These are phyloP conservation scores for Chimonanthus praecox DNA, from an alignment of 164 flowering plant genomes.

Conservation along the genomic window DNA sequence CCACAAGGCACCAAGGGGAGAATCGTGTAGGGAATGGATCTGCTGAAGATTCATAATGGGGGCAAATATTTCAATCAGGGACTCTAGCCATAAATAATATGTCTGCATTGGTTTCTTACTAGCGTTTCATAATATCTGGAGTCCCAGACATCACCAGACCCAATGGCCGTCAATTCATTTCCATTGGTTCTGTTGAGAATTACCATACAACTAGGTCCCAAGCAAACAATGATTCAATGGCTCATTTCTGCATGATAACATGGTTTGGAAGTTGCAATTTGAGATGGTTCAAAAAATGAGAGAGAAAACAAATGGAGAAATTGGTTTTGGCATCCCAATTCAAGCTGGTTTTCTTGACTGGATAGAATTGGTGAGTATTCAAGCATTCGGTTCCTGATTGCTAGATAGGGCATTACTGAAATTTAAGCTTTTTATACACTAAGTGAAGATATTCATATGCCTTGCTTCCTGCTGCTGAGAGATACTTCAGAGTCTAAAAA, in stretches of 20 bases:
- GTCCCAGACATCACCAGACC: not conserved
- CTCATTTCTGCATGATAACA: too few relatives aligned
- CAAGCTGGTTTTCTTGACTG: not conserved
- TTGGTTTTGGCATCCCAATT: too few relatives aligned
- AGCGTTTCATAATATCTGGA: not conserved
- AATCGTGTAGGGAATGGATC: slow-evolving; percentile 8
- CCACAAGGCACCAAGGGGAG: not conserved
- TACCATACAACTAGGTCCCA: too few relatives aligned
- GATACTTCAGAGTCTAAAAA: not conserved
- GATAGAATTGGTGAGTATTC: not conserved
- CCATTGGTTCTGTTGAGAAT: not conserved
- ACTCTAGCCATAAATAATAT: not conserved
- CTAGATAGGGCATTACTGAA: not conserved
- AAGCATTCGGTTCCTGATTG: not conserved
- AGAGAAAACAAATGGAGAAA: not conserved
- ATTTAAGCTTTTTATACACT: not conserved
- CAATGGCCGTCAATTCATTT: not conserved
- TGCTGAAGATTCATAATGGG: slow-evolving; percentile 6
- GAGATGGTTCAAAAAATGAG: not conserved
- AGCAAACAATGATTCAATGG: not conserved
- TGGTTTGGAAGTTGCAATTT: not conserved
- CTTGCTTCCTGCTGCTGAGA: not conserved
- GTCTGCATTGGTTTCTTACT: not conserved
- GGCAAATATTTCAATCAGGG: slow-evolving; percentile 6
- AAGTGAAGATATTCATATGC: not conserved